Evolutionary conservation across 139 green algal genomes (phyloP).

Genomic region (Pseudopediastrum boryanum): DNA sequence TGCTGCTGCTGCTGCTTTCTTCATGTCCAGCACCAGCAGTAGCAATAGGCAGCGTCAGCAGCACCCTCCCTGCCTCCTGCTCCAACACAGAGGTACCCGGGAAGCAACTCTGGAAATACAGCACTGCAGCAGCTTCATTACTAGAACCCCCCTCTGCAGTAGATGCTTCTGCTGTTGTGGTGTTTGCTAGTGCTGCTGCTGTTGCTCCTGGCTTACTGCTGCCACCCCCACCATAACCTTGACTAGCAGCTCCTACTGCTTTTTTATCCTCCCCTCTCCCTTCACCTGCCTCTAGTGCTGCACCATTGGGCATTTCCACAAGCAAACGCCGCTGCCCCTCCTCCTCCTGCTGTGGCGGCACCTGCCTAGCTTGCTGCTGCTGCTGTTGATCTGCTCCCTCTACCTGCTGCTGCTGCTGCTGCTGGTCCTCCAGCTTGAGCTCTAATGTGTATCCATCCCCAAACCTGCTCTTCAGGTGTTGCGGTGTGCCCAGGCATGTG

Average conservation of each 20-base stretch:
- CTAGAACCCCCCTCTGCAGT: too few relatives aligned
- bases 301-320: slow-evolving; percentile 15
- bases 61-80: slow-evolving; percentile 23
- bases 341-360: slow-evolving; percentile 1
- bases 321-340: slow-evolving; percentile 45
- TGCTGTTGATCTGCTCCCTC: neutral
- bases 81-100: too few relatives aligned
- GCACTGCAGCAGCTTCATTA: too few relatives aligned
- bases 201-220: too few relatives aligned
- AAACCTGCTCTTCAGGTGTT: slow-evolving; percentile 89
- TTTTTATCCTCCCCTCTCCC: too few relatives aligned
- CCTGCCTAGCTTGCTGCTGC: neutral
- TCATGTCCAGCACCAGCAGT: neutral
- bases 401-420: neutral
- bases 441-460: slow-evolving; percentile 66
- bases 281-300: neutral
- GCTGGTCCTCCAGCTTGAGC: slow-evolving; percentile 29
- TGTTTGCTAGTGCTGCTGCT: too few relatives aligned
- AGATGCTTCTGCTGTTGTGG: too few relatives aligned
- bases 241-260: too few relatives aligned
- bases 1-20: neutral
- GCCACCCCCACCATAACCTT: too few relatives aligned
- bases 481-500: slow-evolving; percentile 78
- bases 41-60: slow-evolving; percentile 31
- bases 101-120: too few relatives aligned